Base-by-base conservation (phyloP, 345 rosid species). In the Syzygium oleosum region DNA sequence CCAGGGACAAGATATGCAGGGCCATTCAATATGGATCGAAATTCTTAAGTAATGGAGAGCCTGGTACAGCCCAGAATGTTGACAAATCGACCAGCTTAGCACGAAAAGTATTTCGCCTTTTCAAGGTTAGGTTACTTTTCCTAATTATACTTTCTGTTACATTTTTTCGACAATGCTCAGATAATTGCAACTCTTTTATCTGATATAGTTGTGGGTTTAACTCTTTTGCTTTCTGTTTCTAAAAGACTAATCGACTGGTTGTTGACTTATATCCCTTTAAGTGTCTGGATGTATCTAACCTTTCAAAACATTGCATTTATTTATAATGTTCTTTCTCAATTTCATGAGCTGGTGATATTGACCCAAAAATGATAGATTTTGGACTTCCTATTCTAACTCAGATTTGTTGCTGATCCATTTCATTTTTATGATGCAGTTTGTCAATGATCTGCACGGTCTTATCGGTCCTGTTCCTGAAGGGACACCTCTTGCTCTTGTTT, bases 1-100 rank as follows among this genome's bases (percentile, higher is more conserved):
- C 99, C 88, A 94, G 99, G 92, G 99, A 98, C 91, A 98, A 98
- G 99, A 95, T 98, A 85, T 98, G 99, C 87, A 93, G 99, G 92
- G 99, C 99, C 85, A 98, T 98, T 90, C 99, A 97, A 53, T 97
- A 95, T 85, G 99, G 99, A 89, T 97, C 99, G 3, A 98, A 97
- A 90, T 98, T 96, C 90, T 52, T 98, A 89, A 98, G 99, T 79
- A 54, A 92, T 83, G 99, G 99, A 29, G 91, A 95, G 86, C 95
- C 99, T 91, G 99, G 99, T 88, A 95, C 98, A 0, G 99, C 99
- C 86, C 99, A 96, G 91, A 98, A 90, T 89, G 99, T 98, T 29
- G 98, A 98, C 94, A 97, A 95, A 88, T 90, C 96, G 49, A 98
- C 99, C 87, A 98, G 98, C 91, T 91, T 97, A 94, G 99, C 99